Evolutionary conservation across 305 asterid species (phyloP).

Genomic region (Fraxinus xanthoxyloides): DNA sequence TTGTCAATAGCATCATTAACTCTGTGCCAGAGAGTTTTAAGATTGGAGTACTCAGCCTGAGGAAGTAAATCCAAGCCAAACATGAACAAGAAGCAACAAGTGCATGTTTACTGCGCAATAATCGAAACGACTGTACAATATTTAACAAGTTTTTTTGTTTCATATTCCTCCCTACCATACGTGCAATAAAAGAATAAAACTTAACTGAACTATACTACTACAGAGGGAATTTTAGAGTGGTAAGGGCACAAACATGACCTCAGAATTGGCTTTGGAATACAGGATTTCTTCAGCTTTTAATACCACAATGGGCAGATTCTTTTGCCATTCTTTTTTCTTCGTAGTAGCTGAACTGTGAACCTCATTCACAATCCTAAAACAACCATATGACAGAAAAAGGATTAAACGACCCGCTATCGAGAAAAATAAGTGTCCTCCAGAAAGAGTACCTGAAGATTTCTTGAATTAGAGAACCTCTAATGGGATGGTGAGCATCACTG

Average conservation of each 20-base stretch:
- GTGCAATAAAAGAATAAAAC: neutral
- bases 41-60: slow-evolving; percentile 85
- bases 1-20: slow-evolving; percentile 74
- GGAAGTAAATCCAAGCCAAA: slow-evolving; percentile 4
- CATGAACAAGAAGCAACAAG: too few relatives aligned
- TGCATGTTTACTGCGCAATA: too few relatives aligned
- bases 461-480: slow-evolving; percentile 88
- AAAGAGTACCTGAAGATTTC: slow-evolving; percentile 74
- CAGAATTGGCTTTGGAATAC: neutral
- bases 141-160: too few relatives aligned
- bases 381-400: slow-evolving; percentile 4
- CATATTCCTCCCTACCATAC: too few relatives aligned
- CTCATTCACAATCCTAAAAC: slow-evolving; percentile 70
- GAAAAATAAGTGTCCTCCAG: neutral
- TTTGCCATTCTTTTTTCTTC: neutral
- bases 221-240: slow-evolving; percentile 5
- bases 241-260: slow-evolving; percentile 2
- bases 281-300: neutral
- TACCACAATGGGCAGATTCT: neutral
- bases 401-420: neutral
- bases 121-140: too few relatives aligned
- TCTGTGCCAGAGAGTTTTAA: slow-evolving; percentile 75
- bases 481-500: slow-evolving; percentile 78
- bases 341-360: slow-evolving; percentile 54
- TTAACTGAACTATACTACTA: neutral